These are phyloP conservation scores for Botrytis galanthina DNA, from an alignment of 2,329 filamentous ascomycete genomes.

Conservation along the genomic window DNA sequence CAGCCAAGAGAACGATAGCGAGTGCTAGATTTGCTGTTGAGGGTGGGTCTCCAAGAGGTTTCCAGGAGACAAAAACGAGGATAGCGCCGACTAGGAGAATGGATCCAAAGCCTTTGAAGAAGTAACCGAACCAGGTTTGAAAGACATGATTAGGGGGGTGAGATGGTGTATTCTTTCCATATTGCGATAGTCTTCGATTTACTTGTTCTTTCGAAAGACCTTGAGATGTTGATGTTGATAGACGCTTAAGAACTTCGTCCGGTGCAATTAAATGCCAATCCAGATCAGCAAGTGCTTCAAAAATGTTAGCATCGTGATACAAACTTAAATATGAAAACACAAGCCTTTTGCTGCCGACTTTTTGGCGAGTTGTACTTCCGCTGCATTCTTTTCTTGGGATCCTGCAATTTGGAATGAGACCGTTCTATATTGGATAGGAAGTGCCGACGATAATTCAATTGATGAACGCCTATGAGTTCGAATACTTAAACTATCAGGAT, in stretches of 20 bases:
- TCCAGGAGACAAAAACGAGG: conserved; percentile 73
- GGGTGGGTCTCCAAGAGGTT: conserved; percentile 68
- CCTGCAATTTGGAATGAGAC: conserved; percentile 56
- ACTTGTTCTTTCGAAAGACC: conserved; percentile 61
- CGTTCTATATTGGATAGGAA: conserved; percentile 53
- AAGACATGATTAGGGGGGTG: conserved; percentile 47
- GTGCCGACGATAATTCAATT: conserved; percentile 42
- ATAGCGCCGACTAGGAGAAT: conserved; percentile 66
- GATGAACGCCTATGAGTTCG: conserved; percentile 5
- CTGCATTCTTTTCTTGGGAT: conserved; percentile 46
- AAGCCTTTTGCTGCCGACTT: conserved; percentile 47
- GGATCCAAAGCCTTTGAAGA: conserved; percentile 73
- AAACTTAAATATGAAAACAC: not conserved
- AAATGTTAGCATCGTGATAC: not conserved
- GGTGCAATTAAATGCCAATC: conserved; percentile 64
- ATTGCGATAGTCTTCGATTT: conserved; percentile 52
- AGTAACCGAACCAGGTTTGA: conserved; percentile 52
- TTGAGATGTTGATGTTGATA: conserved; percentile 52
- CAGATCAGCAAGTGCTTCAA: conserved; percentile 49
- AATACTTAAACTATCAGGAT: conserved; percentile 1
- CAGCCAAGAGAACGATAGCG: conserved; percentile 67
- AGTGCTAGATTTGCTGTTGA: conserved; percentile 66
- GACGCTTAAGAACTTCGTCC: conserved; percentile 55
- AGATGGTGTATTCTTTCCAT: conserved; percentile 65
- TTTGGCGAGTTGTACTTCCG: conserved; percentile 43